These are phyloP conservation scores for Adansonia digitata DNA, from an alignment of 345 rosid genomes.

Conservation along the genomic window DNA sequence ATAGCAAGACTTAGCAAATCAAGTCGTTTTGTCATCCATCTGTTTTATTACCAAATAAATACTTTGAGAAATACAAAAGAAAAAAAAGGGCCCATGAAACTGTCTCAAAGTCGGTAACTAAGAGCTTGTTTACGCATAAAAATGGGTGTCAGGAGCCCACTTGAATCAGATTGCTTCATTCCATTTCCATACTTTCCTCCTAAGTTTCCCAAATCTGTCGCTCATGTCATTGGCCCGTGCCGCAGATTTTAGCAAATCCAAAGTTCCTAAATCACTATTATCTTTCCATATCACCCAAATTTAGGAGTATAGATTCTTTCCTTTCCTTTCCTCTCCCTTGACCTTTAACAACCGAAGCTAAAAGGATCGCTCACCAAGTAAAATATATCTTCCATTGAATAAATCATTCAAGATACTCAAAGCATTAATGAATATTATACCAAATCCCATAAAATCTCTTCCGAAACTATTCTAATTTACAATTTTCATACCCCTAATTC, in stretches of 20 bases:
- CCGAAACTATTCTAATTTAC: no score
- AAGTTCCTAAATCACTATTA: neutral
- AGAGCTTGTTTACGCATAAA: neutral
- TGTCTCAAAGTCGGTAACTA: neutral
- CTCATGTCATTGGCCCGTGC: neutral
- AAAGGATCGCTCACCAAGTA: neutral
- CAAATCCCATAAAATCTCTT: neutral
- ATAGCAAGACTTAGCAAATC: neutral
- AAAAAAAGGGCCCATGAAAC: neutral
- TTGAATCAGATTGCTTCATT: neutral
- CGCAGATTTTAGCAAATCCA: neutral
- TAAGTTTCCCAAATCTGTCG: no score
- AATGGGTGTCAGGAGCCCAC: neutral
- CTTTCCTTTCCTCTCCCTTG: no score
- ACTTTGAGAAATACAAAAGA: neutral
- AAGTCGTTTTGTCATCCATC: neutral
- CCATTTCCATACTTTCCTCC: neutral
- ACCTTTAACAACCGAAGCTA: no score
- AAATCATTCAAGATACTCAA: neutral
- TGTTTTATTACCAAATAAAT: neutral
- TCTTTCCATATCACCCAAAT: no score
- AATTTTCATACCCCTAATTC: neutral
- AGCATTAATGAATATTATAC: neutral
- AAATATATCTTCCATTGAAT: neutral
- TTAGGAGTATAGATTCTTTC: no score